phyloP scores from a whole-genome alignment of 148 eudicot genomes.

The Vaccinium darrowii region DNA sequence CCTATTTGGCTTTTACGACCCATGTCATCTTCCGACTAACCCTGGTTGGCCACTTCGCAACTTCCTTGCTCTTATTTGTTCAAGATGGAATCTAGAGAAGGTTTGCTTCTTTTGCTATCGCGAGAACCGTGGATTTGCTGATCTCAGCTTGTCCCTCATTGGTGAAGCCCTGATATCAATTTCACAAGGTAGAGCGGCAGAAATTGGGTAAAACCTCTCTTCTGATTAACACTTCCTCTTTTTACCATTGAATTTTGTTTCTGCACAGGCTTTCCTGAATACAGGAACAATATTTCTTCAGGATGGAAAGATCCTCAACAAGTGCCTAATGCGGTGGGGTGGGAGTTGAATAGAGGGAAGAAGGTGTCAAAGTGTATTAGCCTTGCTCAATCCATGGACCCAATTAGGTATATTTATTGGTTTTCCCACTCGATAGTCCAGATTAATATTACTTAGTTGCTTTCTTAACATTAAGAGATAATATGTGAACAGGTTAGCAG shows the following conservation, averaged over 20 bases:
- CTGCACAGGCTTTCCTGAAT: slow-evolving; percentile 4
- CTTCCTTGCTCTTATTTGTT: slow-evolving; percentile 56
- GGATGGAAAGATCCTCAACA: slow-evolving; percentile 53
- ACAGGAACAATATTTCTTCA: slow-evolving; percentile 23
- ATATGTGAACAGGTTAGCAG: slow-evolving; percentile 58
- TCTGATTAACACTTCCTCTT: slow-evolving; percentile 4
- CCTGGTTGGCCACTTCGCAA: slow-evolving; percentile 99
- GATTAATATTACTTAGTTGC: not conserved
- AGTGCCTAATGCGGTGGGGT: slow-evolving; percentile 67
- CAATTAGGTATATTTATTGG: slow-evolving; percentile 53
- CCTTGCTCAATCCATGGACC: slow-evolving; percentile 92
- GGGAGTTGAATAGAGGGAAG: slow-evolving; percentile 69
- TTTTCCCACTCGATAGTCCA: not conserved
- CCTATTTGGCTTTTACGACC: slow-evolving; percentile 92
- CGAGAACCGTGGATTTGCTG: slow-evolving; percentile 85
- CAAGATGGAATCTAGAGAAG: slow-evolving; percentile 66
- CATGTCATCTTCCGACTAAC: slow-evolving; percentile 71
- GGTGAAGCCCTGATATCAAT: slow-evolving; percentile 68
- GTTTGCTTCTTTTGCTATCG: slow-evolving; percentile 82
- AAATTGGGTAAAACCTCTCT: slow-evolving; percentile 30
- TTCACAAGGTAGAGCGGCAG: slow-evolving; percentile 68
- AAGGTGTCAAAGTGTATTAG: slow-evolving; percentile 51
- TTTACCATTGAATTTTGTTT: not conserved
- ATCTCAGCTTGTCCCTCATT: slow-evolving; percentile 67
- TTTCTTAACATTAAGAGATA: not conserved